Evolutionary conservation across 2,329 filamentous ascomycete genomes (phyloP), one percentile per base, ranked within the genome.

Genomic region (Hymenoscyphus occultus): DNA sequence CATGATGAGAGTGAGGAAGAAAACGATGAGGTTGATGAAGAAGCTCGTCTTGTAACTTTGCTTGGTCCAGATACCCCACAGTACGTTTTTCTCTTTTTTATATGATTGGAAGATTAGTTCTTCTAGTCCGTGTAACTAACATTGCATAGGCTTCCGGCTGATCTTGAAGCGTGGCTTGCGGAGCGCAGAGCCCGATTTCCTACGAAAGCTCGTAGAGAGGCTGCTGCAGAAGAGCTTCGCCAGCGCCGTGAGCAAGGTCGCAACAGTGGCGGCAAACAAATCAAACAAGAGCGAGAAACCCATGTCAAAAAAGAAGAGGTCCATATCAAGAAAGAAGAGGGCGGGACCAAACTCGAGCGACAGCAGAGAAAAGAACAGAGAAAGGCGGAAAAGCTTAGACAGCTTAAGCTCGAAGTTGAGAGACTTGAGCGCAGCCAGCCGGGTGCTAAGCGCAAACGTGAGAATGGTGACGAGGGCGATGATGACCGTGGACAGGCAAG

Each of bases 161-260:
- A 97, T 73, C 83, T 97, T 63, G 84, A 86, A 31, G 85, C 86
- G 6, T 98, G 92, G 87, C 86, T 96, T 68, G 87, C 87, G 60
- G 92, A 97, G 76, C 87, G 94, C 65, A 90, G 84, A 74, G 89
- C 86, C 69, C 88, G 89, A 61, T 98, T 86, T 75, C 94, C 94
- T 1, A 97, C 93, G 2, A 86, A 86, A 75, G 86, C 86, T 65
- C 87, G 91, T 63, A 80, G 87, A 67, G 83, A 86, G 67, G 86
- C 86, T 68, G 91, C 85, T 77, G 84, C 86, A 68, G 82, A 82
- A 64, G 82, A 84, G 64, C 67, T 71, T 62, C 74, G 72, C 64
- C 68, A 71, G 68, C 71, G 72, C 60, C 72, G 72, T 70, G 70
- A 74, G 64, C 70, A 74, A 66, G 64, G 64, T 45, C 70, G 68